Conservation (phyloP, 2,329 filamentous ascomycete species). For the Lecanicillium sp. region DNA sequence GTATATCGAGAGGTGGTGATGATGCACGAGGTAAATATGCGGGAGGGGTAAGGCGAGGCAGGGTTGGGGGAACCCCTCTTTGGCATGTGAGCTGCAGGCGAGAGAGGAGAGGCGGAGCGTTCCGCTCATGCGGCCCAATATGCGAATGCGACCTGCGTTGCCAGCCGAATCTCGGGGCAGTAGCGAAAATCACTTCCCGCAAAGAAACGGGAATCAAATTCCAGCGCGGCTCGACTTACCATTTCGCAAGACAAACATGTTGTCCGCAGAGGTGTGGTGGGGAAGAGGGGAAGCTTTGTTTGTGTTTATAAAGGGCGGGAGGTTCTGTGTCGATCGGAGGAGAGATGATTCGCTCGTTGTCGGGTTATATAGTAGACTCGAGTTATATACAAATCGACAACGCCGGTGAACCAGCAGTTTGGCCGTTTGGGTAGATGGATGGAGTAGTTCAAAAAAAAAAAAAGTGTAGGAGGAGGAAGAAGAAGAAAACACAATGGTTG, state of each 20-base stretch:
- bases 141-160: neutral
- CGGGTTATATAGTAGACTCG: no score
- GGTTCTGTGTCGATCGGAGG: no score
- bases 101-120: neutral
- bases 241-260: slow-evolving; percentile 35
- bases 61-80: slow-evolving; percentile 33
- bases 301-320: neutral
- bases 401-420: no score
- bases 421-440: neutral
- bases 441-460: neutral
- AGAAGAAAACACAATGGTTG: slow-evolving; percentile 2
- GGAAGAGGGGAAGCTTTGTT: slow-evolving; percentile 1
- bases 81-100: slow-evolving; percentile 20
- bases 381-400: no score
- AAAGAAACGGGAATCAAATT: neutral
- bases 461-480: neutral
- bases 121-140: neutral
- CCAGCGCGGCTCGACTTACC: no score
- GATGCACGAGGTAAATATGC: neutral
- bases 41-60: neutral
- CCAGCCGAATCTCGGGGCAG: no score
- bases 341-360: no score
- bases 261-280: slow-evolving; percentile 18
- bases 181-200: no score
- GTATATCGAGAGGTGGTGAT: neutral